Evolutionary conservation across 352 stramenopile genomes (phyloP).

Genomic region (Blastocystis sp.): DNA sequence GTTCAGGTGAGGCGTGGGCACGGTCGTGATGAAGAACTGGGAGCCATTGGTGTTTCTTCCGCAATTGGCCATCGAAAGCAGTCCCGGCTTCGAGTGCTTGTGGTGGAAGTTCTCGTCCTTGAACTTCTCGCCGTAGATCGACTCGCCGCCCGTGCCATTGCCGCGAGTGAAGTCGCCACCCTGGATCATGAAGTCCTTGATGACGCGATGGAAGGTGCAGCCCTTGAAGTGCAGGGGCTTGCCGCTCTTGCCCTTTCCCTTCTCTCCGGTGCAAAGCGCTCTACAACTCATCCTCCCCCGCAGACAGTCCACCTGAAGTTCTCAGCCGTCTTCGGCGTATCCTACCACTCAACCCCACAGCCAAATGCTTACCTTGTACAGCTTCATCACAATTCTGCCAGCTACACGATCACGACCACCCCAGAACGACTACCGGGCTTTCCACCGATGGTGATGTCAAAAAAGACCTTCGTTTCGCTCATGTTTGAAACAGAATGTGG

Average conservation of each 20-base stretch:
- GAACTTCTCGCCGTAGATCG: conserved; percentile 90
- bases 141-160: conserved; percentile 86
- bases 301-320: conserved; percentile 83
- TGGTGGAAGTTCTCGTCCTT: conserved; percentile 89
- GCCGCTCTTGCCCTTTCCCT: conserved; percentile 79
- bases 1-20: conserved; percentile 87
- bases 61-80: conserved; percentile 94
- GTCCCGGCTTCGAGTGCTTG: conserved; percentile 81
- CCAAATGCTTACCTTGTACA: conserved; percentile 78
- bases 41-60: conserved; percentile 91
- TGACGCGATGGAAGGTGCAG: conserved; percentile 92
- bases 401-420: conserved; percentile 66
- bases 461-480: conserved; percentile 81
- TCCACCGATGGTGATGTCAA: conserved; percentile 86
- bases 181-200: conserved; percentile 95
- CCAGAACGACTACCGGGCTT: conserved; percentile 71
- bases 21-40: conserved; percentile 98
- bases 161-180: conserved; percentile 87
- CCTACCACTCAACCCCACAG: conserved; percentile 73
- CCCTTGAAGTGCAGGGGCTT: conserved; percentile 93
- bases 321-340: conserved; percentile 91
- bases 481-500: neutral
- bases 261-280: conserved; percentile 93
- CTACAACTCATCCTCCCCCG: conserved; percentile 70
- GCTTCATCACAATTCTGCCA: conserved; percentile 93